Evolutionary conservation across 2,329 filamentous ascomycete species (phyloP).

Genomic region (Dothistroma septosporum): DNA sequence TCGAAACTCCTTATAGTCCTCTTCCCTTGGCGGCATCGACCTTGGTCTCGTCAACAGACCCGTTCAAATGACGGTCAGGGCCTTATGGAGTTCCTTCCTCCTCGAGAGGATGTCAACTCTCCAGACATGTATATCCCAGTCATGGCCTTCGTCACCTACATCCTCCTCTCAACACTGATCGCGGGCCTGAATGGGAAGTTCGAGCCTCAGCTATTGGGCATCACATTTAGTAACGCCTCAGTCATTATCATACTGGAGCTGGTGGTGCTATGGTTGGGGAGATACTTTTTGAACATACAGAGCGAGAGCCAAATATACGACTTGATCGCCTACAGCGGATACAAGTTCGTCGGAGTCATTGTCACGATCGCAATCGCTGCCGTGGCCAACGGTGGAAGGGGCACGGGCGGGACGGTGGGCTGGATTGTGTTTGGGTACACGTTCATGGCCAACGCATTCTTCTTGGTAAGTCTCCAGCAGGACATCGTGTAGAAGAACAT

Average conservation of each 20-base stretch:
- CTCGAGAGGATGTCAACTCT: conserved; percentile 83
- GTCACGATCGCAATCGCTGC: conserved; percentile 77
- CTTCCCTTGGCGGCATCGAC: conserved; percentile 96
- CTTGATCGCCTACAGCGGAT: conserved; percentile 91
- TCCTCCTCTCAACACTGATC: conserved; percentile 84
- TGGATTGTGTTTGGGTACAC: conserved; percentile 90
- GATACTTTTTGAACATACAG: conserved; percentile 88
- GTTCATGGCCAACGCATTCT: conserved; percentile 90
- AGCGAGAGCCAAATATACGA: conserved; percentile 92
- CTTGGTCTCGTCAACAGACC: conserved; percentile 88
- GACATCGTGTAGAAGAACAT: background rate
- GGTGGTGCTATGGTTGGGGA: conserved; percentile 82
- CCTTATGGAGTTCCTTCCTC: conserved; percentile 73
- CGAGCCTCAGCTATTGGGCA: conserved; percentile 86
- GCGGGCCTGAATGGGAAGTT: conserved; percentile 88
- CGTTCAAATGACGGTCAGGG: conserved; percentile 48
- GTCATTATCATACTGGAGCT: conserved; percentile 85
- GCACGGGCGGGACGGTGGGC: conserved; percentile 81
- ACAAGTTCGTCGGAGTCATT: conserved; percentile 98
- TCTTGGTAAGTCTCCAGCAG: conserved; percentile 63
- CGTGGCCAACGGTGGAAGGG: conserved; percentile 69
- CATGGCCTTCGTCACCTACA: conserved; percentile 97
- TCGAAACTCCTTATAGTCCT: conserved; percentile 90
- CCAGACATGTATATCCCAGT: conserved; percentile 99
- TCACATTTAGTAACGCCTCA: conserved; percentile 79